A percentile compares a stretch with the other conserved stretches of the same genome.
These are phyloP conservation scores for Eimeria sp. DNA, from an alignment of 169 alveolate genomes.

Conservation along the genomic window DNA sequence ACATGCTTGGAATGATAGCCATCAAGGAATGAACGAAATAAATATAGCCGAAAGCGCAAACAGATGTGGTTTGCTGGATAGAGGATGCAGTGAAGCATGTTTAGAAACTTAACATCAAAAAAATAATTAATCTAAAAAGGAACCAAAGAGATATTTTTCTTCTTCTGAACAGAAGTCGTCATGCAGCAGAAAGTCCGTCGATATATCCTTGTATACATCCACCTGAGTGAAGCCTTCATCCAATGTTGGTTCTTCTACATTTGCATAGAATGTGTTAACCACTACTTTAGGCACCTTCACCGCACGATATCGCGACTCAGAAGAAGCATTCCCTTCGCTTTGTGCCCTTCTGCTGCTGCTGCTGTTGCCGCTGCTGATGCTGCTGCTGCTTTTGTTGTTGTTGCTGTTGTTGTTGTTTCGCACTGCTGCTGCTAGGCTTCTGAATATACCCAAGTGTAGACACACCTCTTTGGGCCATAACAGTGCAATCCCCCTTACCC, in stretches of 20 bases:
- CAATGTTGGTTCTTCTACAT: conserved; percentile 70
- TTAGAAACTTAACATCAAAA: too few species aligned
- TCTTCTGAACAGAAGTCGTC: conserved; percentile 46
- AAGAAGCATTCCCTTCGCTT: not conserved
- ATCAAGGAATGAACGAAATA: not conserved
- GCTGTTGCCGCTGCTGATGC: not conserved
- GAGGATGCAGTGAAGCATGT: not conserved
- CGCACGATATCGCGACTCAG: conserved; percentile 51
- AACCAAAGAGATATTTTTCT: conserved; percentile 12
- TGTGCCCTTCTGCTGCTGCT: not conserved
- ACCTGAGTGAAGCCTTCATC: conserved; percentile 37
- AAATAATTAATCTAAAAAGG: conserved; percentile 23
- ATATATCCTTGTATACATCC: conserved; percentile 8
- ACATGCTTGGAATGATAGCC: not conserved
- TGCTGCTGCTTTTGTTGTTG: not conserved
- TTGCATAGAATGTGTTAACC: conserved; percentile 56
- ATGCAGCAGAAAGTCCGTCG: conserved; percentile 31
- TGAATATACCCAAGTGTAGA: conserved; percentile 53
- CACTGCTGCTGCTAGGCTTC: conserved; percentile 46
- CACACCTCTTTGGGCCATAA: conserved; percentile 80
- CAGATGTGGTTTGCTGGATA: not conserved
- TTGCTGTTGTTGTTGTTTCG: not conserved
- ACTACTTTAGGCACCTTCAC: conserved; percentile 63
- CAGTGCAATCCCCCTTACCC: conserved; percentile 20
- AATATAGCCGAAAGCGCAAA: not conserved